Percentiles rank a stretch among this genome's conserved stretches.
Conservation (phyloP, 139 green algal genomes). For the Axilococcus clingmanii region DNA sequence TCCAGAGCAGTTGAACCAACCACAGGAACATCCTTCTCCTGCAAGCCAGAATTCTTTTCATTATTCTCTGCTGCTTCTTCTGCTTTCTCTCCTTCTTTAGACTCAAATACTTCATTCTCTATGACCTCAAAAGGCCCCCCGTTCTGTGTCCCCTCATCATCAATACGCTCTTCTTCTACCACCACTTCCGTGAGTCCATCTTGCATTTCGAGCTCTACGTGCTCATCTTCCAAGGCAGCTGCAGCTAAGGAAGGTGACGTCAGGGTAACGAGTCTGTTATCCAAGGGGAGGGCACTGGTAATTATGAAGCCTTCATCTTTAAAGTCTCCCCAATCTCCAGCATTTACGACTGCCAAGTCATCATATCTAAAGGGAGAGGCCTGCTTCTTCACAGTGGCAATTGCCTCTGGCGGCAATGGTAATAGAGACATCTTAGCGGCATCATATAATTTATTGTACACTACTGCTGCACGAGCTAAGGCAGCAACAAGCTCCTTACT, state of each 20-base stretch:
- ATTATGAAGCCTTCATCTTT: conserved; percentile 7
- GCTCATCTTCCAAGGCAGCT: background rate
- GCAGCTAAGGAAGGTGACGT: background rate
- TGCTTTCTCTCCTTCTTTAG: background rate
- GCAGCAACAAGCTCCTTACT: conserved; percentile 9
- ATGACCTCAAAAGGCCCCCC: background rate
- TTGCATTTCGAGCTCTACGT: background rate
- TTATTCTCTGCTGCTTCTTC: background rate
- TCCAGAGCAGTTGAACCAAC: background rate
- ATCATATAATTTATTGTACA: conserved; percentile 26
- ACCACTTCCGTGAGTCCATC: background rate
- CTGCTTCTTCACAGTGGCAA: background rate
- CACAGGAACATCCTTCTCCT: background rate
- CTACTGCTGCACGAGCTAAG: conserved; percentile 14
- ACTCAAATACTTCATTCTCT: background rate
- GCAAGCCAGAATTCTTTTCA: background rate
- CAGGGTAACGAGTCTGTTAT: conserved; percentile 3
- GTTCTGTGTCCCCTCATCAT: background rate
- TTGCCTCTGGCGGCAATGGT: conserved; percentile 4
- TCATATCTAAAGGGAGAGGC: background rate
- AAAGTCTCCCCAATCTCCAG: conserved; percentile 7
- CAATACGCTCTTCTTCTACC: background rate
- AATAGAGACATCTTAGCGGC: conserved; percentile 14
- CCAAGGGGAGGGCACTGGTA: background rate
- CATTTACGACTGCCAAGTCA: conserved; percentile 1